Conservation (phyloP, 495 filamentous ascomycete species). For the Hypomontagnella monticulosa region DNA sequence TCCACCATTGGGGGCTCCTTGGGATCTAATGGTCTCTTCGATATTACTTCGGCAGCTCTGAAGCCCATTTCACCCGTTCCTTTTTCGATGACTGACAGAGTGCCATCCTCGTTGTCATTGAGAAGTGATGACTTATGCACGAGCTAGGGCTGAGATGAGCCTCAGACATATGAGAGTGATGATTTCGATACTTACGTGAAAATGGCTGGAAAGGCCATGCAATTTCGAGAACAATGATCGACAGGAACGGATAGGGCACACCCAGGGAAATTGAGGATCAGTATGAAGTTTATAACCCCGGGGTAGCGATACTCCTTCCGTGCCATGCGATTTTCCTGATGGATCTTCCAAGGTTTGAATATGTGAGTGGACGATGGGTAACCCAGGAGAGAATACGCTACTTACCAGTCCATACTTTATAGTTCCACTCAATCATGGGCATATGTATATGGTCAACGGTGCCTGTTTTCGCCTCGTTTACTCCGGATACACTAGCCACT, state of each 20-base stretch:
- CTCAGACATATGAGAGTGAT: conserved; percentile 15
- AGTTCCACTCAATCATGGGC: conserved; percentile 6
- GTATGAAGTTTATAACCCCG: conserved; percentile 32
- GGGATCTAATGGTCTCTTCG: conserved; percentile 12
- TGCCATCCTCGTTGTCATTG: conserved; percentile 53
- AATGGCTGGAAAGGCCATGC: conserved; percentile 39
- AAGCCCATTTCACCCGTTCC: conserved; percentile 4
- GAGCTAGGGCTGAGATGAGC: conserved; percentile 37
- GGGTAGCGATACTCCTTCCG: conserved; percentile 43
- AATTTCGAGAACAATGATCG: conserved; percentile 32
- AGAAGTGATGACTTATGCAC: conserved; percentile 38
- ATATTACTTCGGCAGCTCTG: conserved; percentile 18
- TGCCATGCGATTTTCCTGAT: conserved; percentile 13
- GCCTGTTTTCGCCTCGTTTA: background rate
- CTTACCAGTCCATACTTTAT: conserved; percentile 25
- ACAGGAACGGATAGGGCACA: conserved; percentile 47
- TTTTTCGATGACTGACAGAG: conserved; percentile 37
- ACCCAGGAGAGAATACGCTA: background rate
- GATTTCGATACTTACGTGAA: conserved; percentile 25
- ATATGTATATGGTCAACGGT: background rate
- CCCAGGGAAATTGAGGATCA: conserved; percentile 40
- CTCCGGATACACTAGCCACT: background rate
- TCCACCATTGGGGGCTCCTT: conserved; percentile 13
- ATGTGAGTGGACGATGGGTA: background rate
- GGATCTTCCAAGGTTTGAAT: conserved; percentile 2